Evolutionary conservation across 495 filamentous ascomycete species (phyloP).

Genomic region (Opeltia flavorubescens): DNA sequence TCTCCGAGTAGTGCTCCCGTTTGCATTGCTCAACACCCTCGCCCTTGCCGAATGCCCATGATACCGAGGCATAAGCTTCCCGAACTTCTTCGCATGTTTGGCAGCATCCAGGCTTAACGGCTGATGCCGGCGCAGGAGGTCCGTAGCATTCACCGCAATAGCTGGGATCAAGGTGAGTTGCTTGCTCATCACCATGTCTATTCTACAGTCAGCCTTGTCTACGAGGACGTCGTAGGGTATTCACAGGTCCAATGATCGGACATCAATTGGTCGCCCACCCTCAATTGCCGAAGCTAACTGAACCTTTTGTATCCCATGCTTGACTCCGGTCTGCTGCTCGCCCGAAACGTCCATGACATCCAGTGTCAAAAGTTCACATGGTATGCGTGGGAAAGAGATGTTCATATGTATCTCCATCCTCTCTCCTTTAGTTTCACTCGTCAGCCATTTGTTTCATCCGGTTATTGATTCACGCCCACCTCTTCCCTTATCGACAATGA

Average conservation of each 20-base stretch:
- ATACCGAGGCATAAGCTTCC: slow-evolving; percentile 75
- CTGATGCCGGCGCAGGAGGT: slow-evolving; percentile 54
- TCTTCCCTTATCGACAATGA: slow-evolving; percentile 93
- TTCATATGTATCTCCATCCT: slow-evolving; percentile 99
- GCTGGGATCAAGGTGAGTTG: slow-evolving; percentile 71
- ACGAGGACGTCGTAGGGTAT: slow-evolving; percentile 13
- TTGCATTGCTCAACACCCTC: slow-evolving; percentile 91
- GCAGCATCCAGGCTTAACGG: slow-evolving; percentile 71
- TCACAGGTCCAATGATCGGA: slow-evolving; percentile 60
- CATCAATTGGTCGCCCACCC: slow-evolving; percentile 66
- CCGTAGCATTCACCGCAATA: slow-evolving; percentile 96
- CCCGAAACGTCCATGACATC: slow-evolving; percentile 99
- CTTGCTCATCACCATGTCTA: slow-evolving; percentile 45
- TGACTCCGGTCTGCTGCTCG: slow-evolving; percentile 85
- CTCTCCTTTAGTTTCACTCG: slow-evolving; percentile 46
- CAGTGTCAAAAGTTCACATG: slow-evolving; percentile 88
- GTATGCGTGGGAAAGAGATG: slow-evolving; percentile 85
- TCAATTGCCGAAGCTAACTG: slow-evolving; percentile 56
- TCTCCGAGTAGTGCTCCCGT: slow-evolving; percentile 82
- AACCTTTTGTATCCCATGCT: slow-evolving; percentile 83
- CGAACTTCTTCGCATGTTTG: slow-evolving; percentile 94
- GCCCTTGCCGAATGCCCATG: slow-evolving; percentile 88
- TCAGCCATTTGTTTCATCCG: not conserved
- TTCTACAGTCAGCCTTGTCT: not conserved
- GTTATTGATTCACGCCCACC: slow-evolving; percentile 34